phyloP scores from a whole-genome alignment of 1,284 basidiomycete genomes.

The Flammula alnicola region DNA sequence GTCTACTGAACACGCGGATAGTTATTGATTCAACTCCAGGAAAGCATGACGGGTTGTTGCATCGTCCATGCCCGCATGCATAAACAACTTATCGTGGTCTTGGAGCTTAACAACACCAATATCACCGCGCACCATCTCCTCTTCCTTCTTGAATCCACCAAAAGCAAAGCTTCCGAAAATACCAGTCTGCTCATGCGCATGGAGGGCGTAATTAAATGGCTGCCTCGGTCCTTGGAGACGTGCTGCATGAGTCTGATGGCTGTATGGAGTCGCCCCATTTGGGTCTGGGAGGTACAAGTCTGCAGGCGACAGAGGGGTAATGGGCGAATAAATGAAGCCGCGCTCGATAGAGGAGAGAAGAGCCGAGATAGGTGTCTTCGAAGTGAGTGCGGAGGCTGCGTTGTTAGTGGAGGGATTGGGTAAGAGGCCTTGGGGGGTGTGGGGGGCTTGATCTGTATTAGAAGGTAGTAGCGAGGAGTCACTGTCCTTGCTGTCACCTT shows the following conservation, averaged over 20 bases:
- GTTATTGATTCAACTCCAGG: constrained; percentile 19
- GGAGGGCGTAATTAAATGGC: constrained; percentile 30
- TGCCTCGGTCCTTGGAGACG: constrained; percentile 25
- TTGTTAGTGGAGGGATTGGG: constrained; percentile 12
- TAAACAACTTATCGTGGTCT: constrained; percentile 23
- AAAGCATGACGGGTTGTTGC: constrained; percentile 16
- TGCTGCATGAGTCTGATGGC: constrained; percentile 23
- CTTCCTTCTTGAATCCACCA: constrained; percentile 9
- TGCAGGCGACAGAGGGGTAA: constrained; percentile 61
- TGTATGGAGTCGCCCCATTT: constrained; percentile 23
- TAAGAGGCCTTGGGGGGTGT: constrained; percentile 17
- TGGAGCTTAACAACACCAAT: constrained; percentile 22
- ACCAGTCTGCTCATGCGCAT: constrained; percentile 16
- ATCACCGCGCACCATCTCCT: constrained; percentile 19
- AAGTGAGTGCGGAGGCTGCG: constrained; percentile 20
- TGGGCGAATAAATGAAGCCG: constrained; percentile 68
- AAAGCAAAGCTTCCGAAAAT: constrained; percentile 19
- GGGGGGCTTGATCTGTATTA: constrained; percentile 10
- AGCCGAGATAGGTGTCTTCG: constrained; percentile 69
- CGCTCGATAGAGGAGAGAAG: constrained; percentile 70
- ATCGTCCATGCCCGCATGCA: constrained; percentile 25
- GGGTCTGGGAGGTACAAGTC: constrained; percentile 45
- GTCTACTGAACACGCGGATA: not conserved
- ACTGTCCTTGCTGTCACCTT: constrained; percentile 1
- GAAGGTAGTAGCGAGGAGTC: constrained; percentile 4